Evolutionary conservation across 2,329 filamentous ascomycete genomes (phyloP).

Genomic region (Cyanodermella asteris): DNA sequence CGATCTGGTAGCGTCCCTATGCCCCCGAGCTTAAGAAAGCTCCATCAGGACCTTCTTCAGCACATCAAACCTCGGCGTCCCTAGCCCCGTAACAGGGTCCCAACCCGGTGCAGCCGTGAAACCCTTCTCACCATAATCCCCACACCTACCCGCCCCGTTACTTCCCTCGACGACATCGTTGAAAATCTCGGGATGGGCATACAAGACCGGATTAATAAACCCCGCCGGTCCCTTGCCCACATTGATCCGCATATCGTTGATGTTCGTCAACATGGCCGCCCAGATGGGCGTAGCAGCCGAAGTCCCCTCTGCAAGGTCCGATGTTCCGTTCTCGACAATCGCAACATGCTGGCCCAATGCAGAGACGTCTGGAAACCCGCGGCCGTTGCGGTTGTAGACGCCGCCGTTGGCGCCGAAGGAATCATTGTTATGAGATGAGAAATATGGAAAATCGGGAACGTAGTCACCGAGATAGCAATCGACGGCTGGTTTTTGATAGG

Average conservation of each 20-base stretch:
- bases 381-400: slow-evolving; percentile 21
- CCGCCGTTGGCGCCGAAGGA: slow-evolving; percentile 19
- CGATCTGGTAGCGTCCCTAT: no score
- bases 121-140: slow-evolving; percentile 13
- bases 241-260: slow-evolving; percentile 17
- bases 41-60: neutral
- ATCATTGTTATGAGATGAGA: slow-evolving; percentile 14
- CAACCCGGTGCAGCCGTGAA: slow-evolving; percentile 9
- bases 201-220: slow-evolving; percentile 21
- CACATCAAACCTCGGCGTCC: slow-evolving; percentile 10
- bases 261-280: slow-evolving; percentile 25
- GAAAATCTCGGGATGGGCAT: slow-evolving; percentile 19
- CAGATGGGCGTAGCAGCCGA: slow-evolving; percentile 28
- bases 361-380: slow-evolving; percentile 28
- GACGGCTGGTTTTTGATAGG: slow-evolving; percentile 24
- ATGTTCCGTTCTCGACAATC: slow-evolving; percentile 21
- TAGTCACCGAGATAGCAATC: slow-evolving; percentile 16
- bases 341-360: slow-evolving; percentile 22
- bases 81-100: slow-evolving; percentile 15
- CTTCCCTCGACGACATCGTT: slow-evolving; percentile 18
- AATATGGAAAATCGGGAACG: slow-evolving; percentile 17
- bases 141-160: slow-evolving; percentile 17
- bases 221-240: slow-evolving; percentile 18
- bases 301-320: slow-evolving; percentile 26
- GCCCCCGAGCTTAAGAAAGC: neutral